A percentile compares a stretch with the other conserved stretches of the same genome.
phyloP scores from a whole-genome alignment of 805 yeast species.

The Yamadazyma takamatsuzukensis region DNA sequence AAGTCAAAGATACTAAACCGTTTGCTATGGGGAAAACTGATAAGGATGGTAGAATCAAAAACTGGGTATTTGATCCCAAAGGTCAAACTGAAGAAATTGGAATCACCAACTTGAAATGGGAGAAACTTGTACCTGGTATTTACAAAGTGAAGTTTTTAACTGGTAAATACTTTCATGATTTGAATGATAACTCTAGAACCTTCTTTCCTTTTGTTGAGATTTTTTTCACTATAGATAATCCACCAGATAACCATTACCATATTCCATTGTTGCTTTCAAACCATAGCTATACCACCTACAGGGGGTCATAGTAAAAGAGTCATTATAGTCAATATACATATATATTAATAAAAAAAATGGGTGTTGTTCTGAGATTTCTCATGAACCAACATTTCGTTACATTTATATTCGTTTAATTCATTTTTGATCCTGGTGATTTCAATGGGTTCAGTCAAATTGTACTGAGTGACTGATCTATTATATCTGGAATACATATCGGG shows the following conservation, averaged over 20 bases:
- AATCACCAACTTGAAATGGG: slow-evolving; percentile 34
- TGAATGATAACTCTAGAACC: slow-evolving; percentile 38
- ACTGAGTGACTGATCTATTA: slow-evolving; percentile 50
- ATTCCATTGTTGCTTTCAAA: slow-evolving; percentile 82
- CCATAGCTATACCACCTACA: slow-evolving; percentile 85
- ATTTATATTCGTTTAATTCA: slow-evolving; percentile 64
- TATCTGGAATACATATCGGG: slow-evolving; percentile 51
- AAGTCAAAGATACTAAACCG: slow-evolving; percentile 27
- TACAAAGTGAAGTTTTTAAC: slow-evolving; percentile 79
- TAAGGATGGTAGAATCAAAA: slow-evolving; percentile 71
- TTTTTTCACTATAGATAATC: slow-evolving; percentile 59
- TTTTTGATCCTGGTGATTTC: slow-evolving; percentile 54
- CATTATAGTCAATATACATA: slow-evolving; percentile 1
- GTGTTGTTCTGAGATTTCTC: slow-evolving; percentile 57
- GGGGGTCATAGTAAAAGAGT: slow-evolving; percentile 56
- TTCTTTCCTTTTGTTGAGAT: slow-evolving; percentile 91
- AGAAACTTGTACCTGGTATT: slow-evolving; percentile 51
- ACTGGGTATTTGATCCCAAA: slow-evolving; percentile 56
- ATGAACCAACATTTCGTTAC: slow-evolving; percentile 66
- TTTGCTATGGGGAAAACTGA: slow-evolving; percentile 73
- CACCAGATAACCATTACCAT: slow-evolving; percentile 81
- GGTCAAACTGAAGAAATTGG: slow-evolving; percentile 23
- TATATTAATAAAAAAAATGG: slow-evolving; percentile 52
- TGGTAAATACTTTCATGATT: slow-evolving; percentile 52
- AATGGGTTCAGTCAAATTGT: slow-evolving; percentile 46